Evolutionary conservation across 2,329 filamentous ascomycete species (phyloP).

Genomic region (Aspergillus sp.): DNA sequence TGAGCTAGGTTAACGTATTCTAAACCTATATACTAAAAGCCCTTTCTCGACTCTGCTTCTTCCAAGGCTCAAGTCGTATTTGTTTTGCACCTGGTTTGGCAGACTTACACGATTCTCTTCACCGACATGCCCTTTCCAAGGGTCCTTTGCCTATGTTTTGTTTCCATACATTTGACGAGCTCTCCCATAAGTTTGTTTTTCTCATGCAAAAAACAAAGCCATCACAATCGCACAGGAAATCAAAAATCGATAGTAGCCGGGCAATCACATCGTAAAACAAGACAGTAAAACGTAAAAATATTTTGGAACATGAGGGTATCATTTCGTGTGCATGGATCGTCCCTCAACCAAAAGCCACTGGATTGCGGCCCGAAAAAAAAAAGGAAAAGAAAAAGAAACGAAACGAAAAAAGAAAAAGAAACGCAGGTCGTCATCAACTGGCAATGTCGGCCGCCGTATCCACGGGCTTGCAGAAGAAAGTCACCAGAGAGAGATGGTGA

Average conservation of each 20-base stretch:
- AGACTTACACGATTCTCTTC: not conserved
- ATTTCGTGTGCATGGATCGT: slow-evolving; percentile 28
- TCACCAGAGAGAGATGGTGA: slow-evolving; percentile 10
- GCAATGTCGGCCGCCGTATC: slow-evolving; percentile 16
- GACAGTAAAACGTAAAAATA: slow-evolving; percentile 15
- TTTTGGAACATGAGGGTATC: slow-evolving; percentile 28
- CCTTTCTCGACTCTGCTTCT: not conserved
- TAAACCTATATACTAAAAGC: slow-evolving; percentile 1
- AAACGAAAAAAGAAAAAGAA: not conserved
- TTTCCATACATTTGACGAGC: not conserved
- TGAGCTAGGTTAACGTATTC: slow-evolving; percentile 10
- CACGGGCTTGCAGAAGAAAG: slow-evolving; percentile 2
- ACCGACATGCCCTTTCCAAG: not conserved
- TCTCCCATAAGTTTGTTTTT: not conserved
- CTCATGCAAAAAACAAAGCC: not conserved
- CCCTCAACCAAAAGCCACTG: slow-evolving; percentile 12
- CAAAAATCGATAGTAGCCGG: not conserved
- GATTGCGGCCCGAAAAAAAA: slow-evolving; percentile 15
- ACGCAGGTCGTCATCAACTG: slow-evolving; percentile 3
- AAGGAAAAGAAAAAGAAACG: not conserved
- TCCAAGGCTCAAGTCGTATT: slow-evolving; percentile 1
- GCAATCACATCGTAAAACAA: not conserved
- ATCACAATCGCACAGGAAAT: not conserved
- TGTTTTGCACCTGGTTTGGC: not conserved
- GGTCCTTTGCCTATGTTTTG: not conserved